A percentile compares a stretch with the other conserved stretches of the same genome.
Conservation (phyloP, 371 early-diverging fungal genomes). For the Thermomucor indicae-seudaticae region DNA sequence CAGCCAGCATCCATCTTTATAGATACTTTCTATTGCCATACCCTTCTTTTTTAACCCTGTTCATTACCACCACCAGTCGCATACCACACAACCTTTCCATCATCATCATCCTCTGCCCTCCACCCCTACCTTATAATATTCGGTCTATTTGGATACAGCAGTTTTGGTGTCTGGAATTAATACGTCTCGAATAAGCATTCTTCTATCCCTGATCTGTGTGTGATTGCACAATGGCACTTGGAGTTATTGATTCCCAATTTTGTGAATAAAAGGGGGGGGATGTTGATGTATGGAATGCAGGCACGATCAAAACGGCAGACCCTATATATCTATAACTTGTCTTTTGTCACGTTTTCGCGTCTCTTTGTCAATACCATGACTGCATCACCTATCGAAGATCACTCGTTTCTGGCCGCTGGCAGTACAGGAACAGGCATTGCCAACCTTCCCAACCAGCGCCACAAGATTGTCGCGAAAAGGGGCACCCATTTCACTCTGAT, state of each 20-base stretch:
- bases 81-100: not conserved
- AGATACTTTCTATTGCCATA: not conserved
- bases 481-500: constrained; percentile 95
- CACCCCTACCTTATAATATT: not conserved
- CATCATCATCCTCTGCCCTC: not conserved
- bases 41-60: not conserved
- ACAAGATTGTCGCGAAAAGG: constrained; percentile 92
- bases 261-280: not conserved
- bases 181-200: not conserved
- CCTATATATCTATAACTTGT: not conserved
- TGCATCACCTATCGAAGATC: constrained; percentile 27
- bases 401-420: constrained; percentile 46
- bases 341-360: not conserved
- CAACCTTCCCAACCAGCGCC: constrained; percentile 97
- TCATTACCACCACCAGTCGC: not conserved
- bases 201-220: too few relatives aligned
- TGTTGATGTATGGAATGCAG: too few relatives aligned
- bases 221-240: too few relatives aligned
- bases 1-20: constrained; percentile 8
- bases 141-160: not conserved
- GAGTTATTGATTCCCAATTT: not conserved
- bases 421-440: constrained; percentile 90
- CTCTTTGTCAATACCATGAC: constrained; percentile 13
- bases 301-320: not conserved
- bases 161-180: not conserved